Conservation (phyloP, 176 grass and related monocot genomes). For the Oryza coarctata region DNA sequence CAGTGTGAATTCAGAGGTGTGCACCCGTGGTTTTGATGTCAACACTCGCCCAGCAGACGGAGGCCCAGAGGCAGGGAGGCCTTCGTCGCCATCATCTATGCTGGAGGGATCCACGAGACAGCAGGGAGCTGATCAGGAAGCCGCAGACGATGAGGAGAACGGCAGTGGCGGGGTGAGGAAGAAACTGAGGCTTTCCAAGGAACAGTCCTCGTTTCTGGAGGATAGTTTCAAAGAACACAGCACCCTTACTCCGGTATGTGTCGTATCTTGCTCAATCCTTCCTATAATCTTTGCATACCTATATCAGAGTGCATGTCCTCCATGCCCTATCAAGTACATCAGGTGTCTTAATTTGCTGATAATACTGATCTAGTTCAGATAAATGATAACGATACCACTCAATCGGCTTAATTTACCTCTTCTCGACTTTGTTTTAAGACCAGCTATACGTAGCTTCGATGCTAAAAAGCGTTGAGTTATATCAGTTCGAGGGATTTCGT, state of each 20-base stretch:
- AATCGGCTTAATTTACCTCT: background rate
- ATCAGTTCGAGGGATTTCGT: background rate
- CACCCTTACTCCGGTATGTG: constrained; percentile 50
- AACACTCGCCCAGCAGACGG: constrained; percentile 13
- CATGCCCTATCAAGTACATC: background rate
- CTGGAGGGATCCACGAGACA: constrained; percentile 15
- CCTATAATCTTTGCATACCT: background rate
- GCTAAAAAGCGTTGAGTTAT: background rate
- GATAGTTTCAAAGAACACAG: constrained; percentile 77
- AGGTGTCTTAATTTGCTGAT: background rate
- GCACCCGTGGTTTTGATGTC: constrained; percentile 22
- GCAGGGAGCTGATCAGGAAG: constrained; percentile 29
- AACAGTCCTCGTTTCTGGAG: constrained; percentile 78
- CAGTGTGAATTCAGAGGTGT: constrained; percentile 27
- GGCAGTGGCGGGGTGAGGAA: constrained; percentile 44
- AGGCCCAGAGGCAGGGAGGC: background rate
- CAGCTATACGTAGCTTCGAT: background rate
- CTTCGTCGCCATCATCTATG: constrained; percentile 25
- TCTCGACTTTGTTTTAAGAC: background rate
- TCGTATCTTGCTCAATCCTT: constrained; percentile 16
- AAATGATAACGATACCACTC: background rate
- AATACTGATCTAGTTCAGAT: background rate
- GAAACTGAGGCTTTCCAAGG: constrained; percentile 77
- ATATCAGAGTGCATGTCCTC: background rate
- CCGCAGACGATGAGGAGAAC: constrained; percentile 32